Percentiles rank a stretch among this genome's conserved stretches.
phyloP scores from a whole-genome alignment of 2,329 filamentous ascomycete genomes.

The Botrytis byssoidea region DNA sequence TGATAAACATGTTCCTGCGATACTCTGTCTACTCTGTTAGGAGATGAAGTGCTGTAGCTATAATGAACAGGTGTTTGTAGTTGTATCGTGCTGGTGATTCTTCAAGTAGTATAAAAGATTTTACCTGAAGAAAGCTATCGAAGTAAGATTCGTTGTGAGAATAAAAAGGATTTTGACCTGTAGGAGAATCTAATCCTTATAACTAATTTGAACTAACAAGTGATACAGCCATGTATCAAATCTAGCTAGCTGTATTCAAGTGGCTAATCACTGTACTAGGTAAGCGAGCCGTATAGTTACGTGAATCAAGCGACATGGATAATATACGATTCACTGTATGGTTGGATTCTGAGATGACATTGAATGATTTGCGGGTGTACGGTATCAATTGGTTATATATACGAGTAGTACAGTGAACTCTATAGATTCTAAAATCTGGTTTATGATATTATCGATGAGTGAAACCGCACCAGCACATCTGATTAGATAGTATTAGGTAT shows the following conservation, averaged over 20 bases:
- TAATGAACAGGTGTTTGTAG: neutral
- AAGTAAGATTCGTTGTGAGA: neutral
- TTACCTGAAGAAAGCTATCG: neutral
- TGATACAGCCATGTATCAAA: neutral
- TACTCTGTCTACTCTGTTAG: rapidly evolving
- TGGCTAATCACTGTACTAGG: neutral
- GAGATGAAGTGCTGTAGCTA: rapidly evolving
- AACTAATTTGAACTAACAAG: neutral
- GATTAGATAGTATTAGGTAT: neutral
- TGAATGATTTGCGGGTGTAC: neutral
- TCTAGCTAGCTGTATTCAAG: neutral
- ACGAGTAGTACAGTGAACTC: neutral
- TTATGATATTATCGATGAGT: neutral
- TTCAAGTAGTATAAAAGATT: neutral
- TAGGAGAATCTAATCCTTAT: neutral
- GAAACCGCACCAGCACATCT: neutral
- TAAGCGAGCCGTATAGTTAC: neutral
- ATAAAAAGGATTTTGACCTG: neutral
- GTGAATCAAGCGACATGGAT: neutral
- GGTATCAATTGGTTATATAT: neutral
- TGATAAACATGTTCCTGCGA: neutral
- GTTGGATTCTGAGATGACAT: neutral
- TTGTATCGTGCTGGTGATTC: rapidly evolving
- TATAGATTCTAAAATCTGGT: neutral
- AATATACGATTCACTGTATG: neutral